Base-by-base conservation (phyloP, 495 filamentous ascomycete genomes). In the Lasiosphaeriaceae sp. region DNA sequence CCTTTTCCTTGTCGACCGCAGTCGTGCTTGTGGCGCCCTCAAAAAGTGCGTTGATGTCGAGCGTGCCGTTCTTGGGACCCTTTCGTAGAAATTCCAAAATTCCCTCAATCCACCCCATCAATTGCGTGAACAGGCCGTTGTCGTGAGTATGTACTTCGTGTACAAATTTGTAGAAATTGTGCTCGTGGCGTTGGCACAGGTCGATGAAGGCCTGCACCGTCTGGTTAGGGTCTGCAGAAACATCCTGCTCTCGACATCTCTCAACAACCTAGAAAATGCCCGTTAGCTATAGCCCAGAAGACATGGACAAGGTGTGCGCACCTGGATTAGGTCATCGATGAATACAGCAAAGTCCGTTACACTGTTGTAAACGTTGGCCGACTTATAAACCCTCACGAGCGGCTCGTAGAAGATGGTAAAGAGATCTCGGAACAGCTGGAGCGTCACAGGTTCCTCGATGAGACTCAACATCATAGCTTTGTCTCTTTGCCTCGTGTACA, bases 321-420 rank as follows among this genome's bases (percentile, higher is more conserved):
- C 79, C 65, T 73, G 74, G 62, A 97, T 96, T 62, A 91, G 85
- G 66, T 98, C 94, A 65, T 97, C 91, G 48, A 92, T 83, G 65
- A 98, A 98, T 20, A 81, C 73, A 11, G 94, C 90, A 72, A 98
- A 97, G 66, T 98, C 94, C 0, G 94, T 98, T 57, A 98, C 90
- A 68, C 85, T 90, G 74, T 84, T 91, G 79, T 98, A 98, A 26
- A 98, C 94, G 62, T 97, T 98, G 60, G 94, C 94, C 21, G 93
- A 96, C 74, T 97, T 98, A 76, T 98, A 98, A 0, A 98, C 94
- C 20, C 94, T 82, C 16, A 98, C 87, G 11, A 98, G 83, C 0
- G 94, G 94, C 68, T 98, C 94, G 72, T 98, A 98, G 78, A 98
- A 98, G 66, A 98, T 97, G 19, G 91, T 95, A 72, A 98, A 97